Percentiles rank a stretch among this genome's conserved stretches.
Evolutionary conservation across 2,329 filamentous ascomycete genomes (phyloP).

Genomic region (Chrysosporium queenslandicum): DNA sequence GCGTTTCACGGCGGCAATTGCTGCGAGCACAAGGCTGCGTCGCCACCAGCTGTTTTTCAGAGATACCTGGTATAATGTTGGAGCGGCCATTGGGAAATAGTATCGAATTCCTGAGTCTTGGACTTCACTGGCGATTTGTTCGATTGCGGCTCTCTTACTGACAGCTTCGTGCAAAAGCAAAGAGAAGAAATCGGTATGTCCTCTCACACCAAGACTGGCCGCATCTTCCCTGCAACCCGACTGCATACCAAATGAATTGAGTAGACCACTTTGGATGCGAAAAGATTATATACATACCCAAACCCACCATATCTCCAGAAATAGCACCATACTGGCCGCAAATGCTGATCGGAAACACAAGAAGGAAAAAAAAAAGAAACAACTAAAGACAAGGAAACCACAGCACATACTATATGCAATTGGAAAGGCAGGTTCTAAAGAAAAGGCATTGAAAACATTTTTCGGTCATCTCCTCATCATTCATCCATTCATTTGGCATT

Average conservation of each 20-base stretch:
- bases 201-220: no score
- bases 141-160: no score
- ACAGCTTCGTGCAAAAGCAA: no score
- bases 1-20: neutral
- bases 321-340: neutral
- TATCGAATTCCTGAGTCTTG: no score
- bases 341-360: neutral
- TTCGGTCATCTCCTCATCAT: slow-evolving; percentile 6
- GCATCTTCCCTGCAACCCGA: no score
- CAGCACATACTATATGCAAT: neutral
- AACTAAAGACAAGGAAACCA: neutral
- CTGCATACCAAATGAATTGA: no score
- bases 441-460: no score
- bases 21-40: slow-evolving; percentile 7
- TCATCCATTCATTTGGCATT: neutral
- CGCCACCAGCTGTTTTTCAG: slow-evolving; percentile 17
- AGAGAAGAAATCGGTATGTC: no score
- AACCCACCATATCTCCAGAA: neutral
- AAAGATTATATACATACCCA: neutral
- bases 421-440: neutral
- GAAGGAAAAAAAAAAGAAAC: neutral
- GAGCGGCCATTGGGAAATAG: no score
- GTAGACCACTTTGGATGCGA: no score
- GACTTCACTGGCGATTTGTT: no score
- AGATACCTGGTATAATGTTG: no score